These are phyloP conservation scores for Tetracladium marchalianum DNA, from an alignment of 495 filamentous ascomycete species.

Conservation along the genomic window DNA sequence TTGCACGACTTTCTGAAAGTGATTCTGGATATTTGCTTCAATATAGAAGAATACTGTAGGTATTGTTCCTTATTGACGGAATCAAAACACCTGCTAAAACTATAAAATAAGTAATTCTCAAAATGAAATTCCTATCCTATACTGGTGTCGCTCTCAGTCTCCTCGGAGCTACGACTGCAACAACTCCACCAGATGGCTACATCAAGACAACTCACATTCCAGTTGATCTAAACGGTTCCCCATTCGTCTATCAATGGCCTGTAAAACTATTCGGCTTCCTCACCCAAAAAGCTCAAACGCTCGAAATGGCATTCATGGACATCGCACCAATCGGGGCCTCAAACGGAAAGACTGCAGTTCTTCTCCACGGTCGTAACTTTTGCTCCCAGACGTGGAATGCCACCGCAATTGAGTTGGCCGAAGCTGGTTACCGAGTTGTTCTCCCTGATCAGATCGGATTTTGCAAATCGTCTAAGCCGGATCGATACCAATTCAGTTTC, in stretches of 20 bases:
- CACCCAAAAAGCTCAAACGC: conserved; percentile 22
- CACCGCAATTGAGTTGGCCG: conserved; percentile 24
- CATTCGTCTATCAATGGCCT: conserved; percentile 25
- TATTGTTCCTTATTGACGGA: too few relatives aligned
- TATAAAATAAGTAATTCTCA: too few relatives aligned
- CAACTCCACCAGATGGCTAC: too few relatives aligned
- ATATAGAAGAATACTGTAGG: too few relatives aligned
- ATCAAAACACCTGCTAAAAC: too few relatives aligned
- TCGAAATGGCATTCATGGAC: conserved; percentile 40
- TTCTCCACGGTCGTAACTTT: conserved; percentile 38
- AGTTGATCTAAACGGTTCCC: too few relatives aligned
- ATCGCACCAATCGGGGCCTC: conserved; percentile 19
- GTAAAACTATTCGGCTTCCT: conserved; percentile 28
- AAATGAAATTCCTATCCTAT: too few relatives aligned
- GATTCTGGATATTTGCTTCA: too few relatives aligned
- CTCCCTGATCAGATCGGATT: conserved; percentile 37
- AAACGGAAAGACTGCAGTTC: conserved; percentile 24
- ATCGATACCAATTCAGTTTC: conserved; percentile 31
- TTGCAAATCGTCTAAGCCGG: conserved; percentile 38
- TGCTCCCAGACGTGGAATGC: conserved; percentile 32
- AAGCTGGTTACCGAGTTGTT: conserved; percentile 32
- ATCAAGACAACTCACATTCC: too few relatives aligned
- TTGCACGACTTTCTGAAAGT: too few relatives aligned
- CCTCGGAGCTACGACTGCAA: too few relatives aligned
- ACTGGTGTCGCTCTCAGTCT: too few relatives aligned